Conservation (phyloP, 768 basidiomycete species). For the Phlebiopsis flavidoalba region DNA sequence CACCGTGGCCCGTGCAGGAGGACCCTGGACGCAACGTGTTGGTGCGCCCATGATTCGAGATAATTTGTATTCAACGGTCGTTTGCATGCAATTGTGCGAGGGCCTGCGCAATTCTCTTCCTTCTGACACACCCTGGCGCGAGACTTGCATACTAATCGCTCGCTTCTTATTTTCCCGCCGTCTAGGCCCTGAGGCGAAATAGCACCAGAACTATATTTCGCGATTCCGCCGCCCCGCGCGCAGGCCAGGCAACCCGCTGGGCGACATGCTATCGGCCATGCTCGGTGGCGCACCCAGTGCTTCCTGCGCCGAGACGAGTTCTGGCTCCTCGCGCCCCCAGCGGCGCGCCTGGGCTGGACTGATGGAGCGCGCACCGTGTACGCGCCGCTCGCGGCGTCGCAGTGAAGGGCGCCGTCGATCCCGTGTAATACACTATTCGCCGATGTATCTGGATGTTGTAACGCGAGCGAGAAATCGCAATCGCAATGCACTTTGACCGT, state of each 20-base stretch:
- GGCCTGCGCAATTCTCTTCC: neutral
- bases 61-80: neutral
- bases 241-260: slow-evolving; percentile 76
- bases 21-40: neutral
- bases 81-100: too few species aligned
- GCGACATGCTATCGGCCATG: slow-evolving; percentile 84
- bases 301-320: slow-evolving; percentile 34
- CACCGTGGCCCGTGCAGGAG: neutral
- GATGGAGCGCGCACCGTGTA: neutral
- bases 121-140: neutral
- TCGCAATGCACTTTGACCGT: neutral
- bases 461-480: neutral
- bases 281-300: slow-evolving; percentile 64
- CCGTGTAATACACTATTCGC: neutral
- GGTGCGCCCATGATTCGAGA: neutral
- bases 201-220: slow-evolving; percentile 77
- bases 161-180: neutral
- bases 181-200: slow-evolving; percentile 65
- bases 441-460: neutral
- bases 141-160: neutral
- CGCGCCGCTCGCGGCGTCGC: too few species aligned
- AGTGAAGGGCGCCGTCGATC: too few species aligned
- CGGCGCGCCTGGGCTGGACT: slow-evolving; percentile 41
- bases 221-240: slow-evolving; percentile 71
- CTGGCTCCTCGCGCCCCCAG: slow-evolving; percentile 39